phyloP scores from a whole-genome alignment of 768 basidiomycete species.

The Hortiboletus campestris region DNA sequence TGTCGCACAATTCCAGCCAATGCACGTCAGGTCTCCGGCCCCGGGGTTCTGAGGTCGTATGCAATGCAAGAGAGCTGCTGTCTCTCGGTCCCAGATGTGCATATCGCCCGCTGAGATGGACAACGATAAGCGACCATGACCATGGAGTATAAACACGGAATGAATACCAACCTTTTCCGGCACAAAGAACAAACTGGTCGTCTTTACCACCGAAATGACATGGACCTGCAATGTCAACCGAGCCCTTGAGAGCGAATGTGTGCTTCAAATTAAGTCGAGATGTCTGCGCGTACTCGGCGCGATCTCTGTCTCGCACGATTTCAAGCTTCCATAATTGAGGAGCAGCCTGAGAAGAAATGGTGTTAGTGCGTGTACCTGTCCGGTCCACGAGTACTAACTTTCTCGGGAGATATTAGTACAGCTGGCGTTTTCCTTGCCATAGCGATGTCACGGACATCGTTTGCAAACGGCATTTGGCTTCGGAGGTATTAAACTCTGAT shows the following conservation, averaged over 20 bases:
- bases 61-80: constrained; percentile 67
- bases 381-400: constrained; percentile 17
- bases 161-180: constrained; percentile 58
- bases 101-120: constrained; percentile 64
- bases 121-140: background rate
- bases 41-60: constrained; percentile 57
- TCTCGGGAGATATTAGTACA: constrained; percentile 41
- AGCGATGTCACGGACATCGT: constrained; percentile 53
- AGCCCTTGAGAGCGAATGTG: constrained; percentile 67
- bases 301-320: constrained; percentile 49
- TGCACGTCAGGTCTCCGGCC: constrained; percentile 68
- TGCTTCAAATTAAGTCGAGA: constrained; percentile 47
- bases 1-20: constrained; percentile 74
- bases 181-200: constrained; percentile 75
- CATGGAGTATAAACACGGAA: background rate
- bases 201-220: constrained; percentile 82
- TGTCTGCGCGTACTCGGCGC: constrained; percentile 35
- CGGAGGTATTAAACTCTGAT: constrained; percentile 11
- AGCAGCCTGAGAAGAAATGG: constrained; percentile 48
- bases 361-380: constrained; percentile 4
- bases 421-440: constrained; percentile 44
- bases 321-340: constrained; percentile 79
- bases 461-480: constrained; percentile 54
- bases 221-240: constrained; percentile 74
- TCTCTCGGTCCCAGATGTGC: constrained; percentile 85